These are phyloP conservation scores for Nothophoma quercina DNA, from an alignment of 2,329 filamentous ascomycete species.

Conservation along the genomic window DNA sequence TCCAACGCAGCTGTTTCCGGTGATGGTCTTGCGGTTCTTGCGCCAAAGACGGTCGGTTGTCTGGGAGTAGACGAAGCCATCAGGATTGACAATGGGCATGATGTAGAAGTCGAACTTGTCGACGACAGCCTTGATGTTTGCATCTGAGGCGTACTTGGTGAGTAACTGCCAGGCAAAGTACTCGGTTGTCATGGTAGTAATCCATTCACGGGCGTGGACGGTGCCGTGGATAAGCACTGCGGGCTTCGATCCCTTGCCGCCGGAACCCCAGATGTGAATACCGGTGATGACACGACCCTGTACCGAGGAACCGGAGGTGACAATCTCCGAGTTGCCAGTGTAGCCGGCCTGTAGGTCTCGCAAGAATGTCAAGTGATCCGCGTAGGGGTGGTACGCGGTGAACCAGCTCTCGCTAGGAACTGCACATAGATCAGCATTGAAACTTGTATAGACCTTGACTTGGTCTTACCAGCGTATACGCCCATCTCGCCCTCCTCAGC, in stretches of 20 bases:
- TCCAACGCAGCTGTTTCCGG: conserved; percentile 43
- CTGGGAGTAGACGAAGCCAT: conserved; percentile 49
- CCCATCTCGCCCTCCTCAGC: conserved; percentile 41
- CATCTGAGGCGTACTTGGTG: conserved; percentile 43
- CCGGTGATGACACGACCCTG: conserved; percentile 45
- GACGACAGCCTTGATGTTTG: conserved; percentile 43
- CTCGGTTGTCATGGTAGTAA: conserved; percentile 43
- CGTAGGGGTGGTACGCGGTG: conserved; percentile 47
- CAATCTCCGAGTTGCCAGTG: conserved; percentile 43
- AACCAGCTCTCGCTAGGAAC: conserved; percentile 48
- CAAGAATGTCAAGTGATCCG: conserved; percentile 45
- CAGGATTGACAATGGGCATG: conserved; percentile 31
- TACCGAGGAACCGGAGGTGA: conserved; percentile 43
- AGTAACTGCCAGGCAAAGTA: conserved; percentile 42
- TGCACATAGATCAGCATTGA: conserved; percentile 15
- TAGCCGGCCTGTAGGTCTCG: conserved; percentile 43
- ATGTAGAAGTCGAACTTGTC: conserved; percentile 50
- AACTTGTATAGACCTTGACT: neutral
- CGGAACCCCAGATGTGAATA: conserved; percentile 50
- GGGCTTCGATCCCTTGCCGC: conserved; percentile 48
- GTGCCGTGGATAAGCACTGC: conserved; percentile 46
- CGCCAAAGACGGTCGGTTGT: conserved; percentile 51
- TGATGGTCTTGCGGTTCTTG: conserved; percentile 49
- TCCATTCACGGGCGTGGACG: conserved; percentile 49
- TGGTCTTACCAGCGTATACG: conserved; percentile 34